A percentile compares a stretch with the other conserved stretches of the same genome.
phyloP scores from a whole-genome alignment of 1,284 basidiomycete species.

The Naganishia albida region DNA sequence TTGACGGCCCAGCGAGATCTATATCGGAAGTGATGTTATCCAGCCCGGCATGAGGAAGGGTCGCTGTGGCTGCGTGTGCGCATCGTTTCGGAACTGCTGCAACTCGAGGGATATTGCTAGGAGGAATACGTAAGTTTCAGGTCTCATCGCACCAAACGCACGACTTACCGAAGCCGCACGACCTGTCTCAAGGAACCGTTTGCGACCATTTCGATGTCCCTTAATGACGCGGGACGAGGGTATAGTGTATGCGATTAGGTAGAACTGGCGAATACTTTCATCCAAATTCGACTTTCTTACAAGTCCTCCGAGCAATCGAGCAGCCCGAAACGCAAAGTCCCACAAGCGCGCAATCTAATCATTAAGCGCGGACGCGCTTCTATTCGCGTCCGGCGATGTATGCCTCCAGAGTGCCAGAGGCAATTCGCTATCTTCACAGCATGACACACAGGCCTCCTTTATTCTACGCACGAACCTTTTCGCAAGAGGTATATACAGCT shows the following conservation, averaged over 20 bases:
- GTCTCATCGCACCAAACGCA: no score
- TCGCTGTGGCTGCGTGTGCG: constrained; percentile 7
- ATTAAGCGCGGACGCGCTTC: neutral
- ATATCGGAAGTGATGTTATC: neutral
- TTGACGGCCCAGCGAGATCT: constrained; percentile 16
- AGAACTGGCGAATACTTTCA: no score
- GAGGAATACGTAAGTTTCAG: neutral
- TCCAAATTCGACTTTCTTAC: no score
- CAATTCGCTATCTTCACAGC: no score
- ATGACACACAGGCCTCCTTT: no score
- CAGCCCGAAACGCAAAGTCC: constrained; percentile 10
- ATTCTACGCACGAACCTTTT: no score
- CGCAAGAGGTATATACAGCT: no score
- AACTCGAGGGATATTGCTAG: neutral
- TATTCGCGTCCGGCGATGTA: neutral
- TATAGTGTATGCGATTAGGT: no score
- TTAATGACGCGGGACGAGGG: no score
- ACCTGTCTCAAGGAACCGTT: constrained; percentile 4
- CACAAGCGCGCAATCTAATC: constrained; percentile 9
- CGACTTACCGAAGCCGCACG: constrained; percentile 8
- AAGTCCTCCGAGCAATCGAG: neutral
- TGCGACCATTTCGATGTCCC: neutral
- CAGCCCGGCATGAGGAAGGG: neutral
- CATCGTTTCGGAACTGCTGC: constrained; percentile 8
- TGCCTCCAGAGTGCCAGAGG: neutral